phyloP scores from a whole-genome alignment of 73 alveolate genomes.

The Tetrahymena borealis region DNA sequence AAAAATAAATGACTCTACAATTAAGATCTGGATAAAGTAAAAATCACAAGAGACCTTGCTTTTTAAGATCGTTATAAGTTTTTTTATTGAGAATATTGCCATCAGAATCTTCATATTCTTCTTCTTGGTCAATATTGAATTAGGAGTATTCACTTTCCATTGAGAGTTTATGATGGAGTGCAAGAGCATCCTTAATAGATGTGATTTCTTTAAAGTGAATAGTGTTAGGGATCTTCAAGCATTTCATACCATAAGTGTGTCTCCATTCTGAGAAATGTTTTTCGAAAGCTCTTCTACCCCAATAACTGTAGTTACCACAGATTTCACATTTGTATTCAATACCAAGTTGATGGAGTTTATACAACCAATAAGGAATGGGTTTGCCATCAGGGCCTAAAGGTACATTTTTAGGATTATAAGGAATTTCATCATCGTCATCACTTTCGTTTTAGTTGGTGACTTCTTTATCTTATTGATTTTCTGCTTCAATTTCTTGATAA shows the following conservation, averaged over 20 bases:
- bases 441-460: conserved; percentile 71
- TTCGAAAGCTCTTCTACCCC: conserved; percentile 98
- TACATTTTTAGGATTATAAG: conserved; percentile 91
- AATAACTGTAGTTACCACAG: conserved; percentile 99
- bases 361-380: conserved; percentile 99
- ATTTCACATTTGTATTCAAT: conserved; percentile 98
- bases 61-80: conserved; percentile 19
- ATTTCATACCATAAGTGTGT: conserved; percentile 99
- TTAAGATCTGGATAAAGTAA: no score
- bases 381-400: conserved; percentile 99
- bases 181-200: conserved; percentile 95
- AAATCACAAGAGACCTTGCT: conserved; percentile 12
- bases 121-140: conserved; percentile 95
- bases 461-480: conserved; percentile 54
- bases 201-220: conserved; percentile 98
- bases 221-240: conserved; percentile 98
- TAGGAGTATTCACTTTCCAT: conserved; percentile 85
- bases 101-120: conserved; percentile 92
- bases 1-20: no score
- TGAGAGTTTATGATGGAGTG: conserved; percentile 91
- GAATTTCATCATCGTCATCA: conserved; percentile 51
- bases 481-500: conserved; percentile 21
- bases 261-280: conserved; percentile 99
- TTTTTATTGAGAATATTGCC: conserved; percentile 87
- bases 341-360: conserved; percentile 97